These are phyloP conservation scores for Salix purpurea DNA, from an alignment of 345 rosid genomes.

Conservation along the genomic window DNA sequence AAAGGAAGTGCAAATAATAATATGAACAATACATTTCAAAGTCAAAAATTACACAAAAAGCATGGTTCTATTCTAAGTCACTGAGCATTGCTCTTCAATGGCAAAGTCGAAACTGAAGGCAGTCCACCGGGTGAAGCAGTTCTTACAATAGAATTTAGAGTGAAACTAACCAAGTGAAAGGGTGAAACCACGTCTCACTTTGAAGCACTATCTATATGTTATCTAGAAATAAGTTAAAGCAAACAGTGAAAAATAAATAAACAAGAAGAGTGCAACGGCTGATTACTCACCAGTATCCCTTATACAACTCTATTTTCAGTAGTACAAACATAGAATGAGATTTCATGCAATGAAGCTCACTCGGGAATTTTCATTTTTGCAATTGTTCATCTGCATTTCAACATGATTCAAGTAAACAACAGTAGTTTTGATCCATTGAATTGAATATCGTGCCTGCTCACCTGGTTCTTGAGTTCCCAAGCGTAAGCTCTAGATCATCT, in stretches of 20 bases:
- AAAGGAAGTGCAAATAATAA: neutral
- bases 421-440: neutral
- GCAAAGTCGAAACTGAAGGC: neutral
- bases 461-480: constrained; percentile 83
- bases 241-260: neutral
- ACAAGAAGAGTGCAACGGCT: neutral
- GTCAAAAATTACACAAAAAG: neutral
- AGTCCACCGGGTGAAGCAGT: neutral
- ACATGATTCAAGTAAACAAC: neutral
- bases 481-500: constrained; percentile 97
- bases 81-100: neutral
- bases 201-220: neutral
- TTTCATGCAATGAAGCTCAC: neutral
- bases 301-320: neutral
- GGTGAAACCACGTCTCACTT: neutral
- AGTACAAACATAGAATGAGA: neutral
- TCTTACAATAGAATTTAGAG: neutral
- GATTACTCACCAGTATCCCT: neutral
- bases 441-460: constrained; percentile 15
- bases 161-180: neutral
- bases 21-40: neutral
- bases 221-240: neutral
- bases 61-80: neutral
- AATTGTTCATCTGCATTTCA: neutral
- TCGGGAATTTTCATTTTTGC: neutral